Conservation (phyloP, 2,329 filamentous ascomycete species). For the Periconia digitata region DNA sequence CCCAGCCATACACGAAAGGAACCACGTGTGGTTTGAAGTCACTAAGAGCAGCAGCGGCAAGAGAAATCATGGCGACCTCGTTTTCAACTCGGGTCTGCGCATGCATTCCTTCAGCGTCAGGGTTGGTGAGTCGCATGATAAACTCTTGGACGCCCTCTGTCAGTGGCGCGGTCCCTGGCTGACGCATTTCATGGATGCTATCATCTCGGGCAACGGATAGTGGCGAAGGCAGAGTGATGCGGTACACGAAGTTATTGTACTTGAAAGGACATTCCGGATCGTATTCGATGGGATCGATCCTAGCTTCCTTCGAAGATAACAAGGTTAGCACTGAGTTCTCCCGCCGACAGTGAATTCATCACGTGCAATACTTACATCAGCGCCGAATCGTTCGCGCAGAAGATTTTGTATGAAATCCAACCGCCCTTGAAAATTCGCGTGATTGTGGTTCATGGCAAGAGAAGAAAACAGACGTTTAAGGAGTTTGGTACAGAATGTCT, state of each 20-base stretch:
- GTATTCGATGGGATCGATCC: conserved; percentile 33
- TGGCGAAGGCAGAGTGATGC: conserved; percentile 19
- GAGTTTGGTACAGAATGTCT: no score
- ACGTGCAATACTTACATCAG: conserved; percentile 9
- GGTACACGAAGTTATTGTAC: conserved; percentile 44
- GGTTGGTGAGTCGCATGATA: conserved; percentile 39
- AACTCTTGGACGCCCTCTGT: conserved; percentile 27
- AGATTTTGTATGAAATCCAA: conserved; percentile 14
- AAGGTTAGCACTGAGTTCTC: conserved; percentile 3
- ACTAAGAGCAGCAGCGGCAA: conserved; percentile 31
- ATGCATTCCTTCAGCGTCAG: conserved; percentile 35
- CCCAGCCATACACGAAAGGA: conserved; percentile 36
- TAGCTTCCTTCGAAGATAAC: conserved; percentile 9
- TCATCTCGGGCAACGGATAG: conserved; percentile 5
- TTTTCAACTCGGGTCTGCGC: conserved; percentile 17
- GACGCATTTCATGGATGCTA: conserved; percentile 4
- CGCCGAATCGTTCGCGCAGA: conserved; percentile 11
- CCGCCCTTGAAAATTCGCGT: conserved; percentile 12
- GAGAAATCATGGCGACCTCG: conserved; percentile 24
- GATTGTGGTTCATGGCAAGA: conserved; percentile 10
- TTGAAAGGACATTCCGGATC: conserved; percentile 36
- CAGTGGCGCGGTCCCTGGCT: conserved; percentile 28
- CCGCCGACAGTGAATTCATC: background rate
- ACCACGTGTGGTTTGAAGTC: conserved; percentile 27
- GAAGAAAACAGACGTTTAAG: conserved; percentile 1